Evolutionary conservation across 1,284 basidiomycete species (phyloP), one percentile per base, ranked within the genome.

Genomic region (Wallemia ichthyophaga): DNA sequence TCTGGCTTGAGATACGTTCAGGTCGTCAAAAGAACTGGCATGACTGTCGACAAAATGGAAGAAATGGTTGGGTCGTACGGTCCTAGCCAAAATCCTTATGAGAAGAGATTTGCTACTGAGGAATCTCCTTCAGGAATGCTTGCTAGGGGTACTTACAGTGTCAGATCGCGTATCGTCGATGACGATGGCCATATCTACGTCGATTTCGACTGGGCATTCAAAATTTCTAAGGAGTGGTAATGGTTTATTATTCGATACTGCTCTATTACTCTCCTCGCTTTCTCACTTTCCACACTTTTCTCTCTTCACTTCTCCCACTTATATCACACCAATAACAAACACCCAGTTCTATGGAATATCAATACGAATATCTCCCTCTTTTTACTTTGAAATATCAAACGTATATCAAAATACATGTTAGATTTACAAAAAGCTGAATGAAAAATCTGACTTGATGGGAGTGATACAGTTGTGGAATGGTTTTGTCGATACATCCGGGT

Each of bases 1-100:
- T 84, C 85, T 61, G 85, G 86, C 59, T 78, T 84, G 53, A 78
- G 83, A 64, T 91, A 89, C 67, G 73, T 89, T 57, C 85, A 87
- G 69, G 72, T 85, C 56, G 86, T 85, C 61, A 87, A 86, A 70
- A 78, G 81, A 17, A 70, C 77, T 2, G 80, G 82, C 27, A 59
- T 87, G 27, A 65, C 65, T 25, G 65, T 67, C 65, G 59, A 64
- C 62, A 61, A 61, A 32, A 65, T 69, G 59, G 70, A 72, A 58
- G 65, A 66, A 57, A 76, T 76, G 75, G 70, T 76, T 27, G 75
- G 75, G 21, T 73, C 71, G 2, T 75, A 73, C 61, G 73, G 73
- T 0, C 71, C 72, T 19, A 66, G 69, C 59, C 63, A 67, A 1
- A 68, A 72, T 2, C 69, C n/a, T 69, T 56, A 56, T 24, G 55